phyloP scores from a whole-genome alignment of 768 basidiomycete genomes.

The Pulveroboletus sp. region DNA sequence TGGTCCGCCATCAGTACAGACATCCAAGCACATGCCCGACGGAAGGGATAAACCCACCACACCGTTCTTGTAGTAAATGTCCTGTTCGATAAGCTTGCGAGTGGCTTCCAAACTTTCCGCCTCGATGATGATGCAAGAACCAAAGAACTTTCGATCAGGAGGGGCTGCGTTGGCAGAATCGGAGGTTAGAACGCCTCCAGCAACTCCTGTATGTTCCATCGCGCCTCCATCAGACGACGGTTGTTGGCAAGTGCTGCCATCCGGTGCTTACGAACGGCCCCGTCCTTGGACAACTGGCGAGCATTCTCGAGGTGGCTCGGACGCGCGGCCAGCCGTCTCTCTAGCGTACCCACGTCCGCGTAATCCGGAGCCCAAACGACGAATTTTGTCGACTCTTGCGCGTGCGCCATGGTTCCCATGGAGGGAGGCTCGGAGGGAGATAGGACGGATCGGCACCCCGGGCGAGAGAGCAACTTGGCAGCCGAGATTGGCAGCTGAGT shows the following conservation, averaged over 20 bases:
- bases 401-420: constrained; percentile 14
- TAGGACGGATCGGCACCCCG: not conserved
- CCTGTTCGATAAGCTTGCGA: constrained; percentile 21
- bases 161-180: constrained; percentile 47
- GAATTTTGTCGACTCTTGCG: constrained; percentile 31
- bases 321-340: constrained; percentile 50
- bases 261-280: constrained; percentile 45
- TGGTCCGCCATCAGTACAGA: not conserved
- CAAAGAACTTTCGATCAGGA: constrained; percentile 52
- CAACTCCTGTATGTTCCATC: constrained; percentile 39
- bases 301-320: constrained; percentile 44
- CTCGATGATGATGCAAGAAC: constrained; percentile 51
- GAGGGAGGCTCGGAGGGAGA: not conserved
- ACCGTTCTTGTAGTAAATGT: constrained; percentile 18
- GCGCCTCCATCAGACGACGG: constrained; percentile 8
- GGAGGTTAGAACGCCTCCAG: constrained; percentile 50
- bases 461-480: too few relatives aligned
- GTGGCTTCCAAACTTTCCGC: constrained; percentile 48
- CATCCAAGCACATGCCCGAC: not conserved
- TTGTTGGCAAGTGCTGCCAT: not conserved
- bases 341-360: constrained; percentile 49
- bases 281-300: constrained; percentile 33
- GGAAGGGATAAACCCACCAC: constrained; percentile 17
- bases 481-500: constrained; percentile 3
- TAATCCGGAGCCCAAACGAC: constrained; percentile 66